These are phyloP conservation scores for Pterocarpus macrocarpus DNA, from an alignment of 306 rosid genomes.

Conservation along the genomic window DNA sequence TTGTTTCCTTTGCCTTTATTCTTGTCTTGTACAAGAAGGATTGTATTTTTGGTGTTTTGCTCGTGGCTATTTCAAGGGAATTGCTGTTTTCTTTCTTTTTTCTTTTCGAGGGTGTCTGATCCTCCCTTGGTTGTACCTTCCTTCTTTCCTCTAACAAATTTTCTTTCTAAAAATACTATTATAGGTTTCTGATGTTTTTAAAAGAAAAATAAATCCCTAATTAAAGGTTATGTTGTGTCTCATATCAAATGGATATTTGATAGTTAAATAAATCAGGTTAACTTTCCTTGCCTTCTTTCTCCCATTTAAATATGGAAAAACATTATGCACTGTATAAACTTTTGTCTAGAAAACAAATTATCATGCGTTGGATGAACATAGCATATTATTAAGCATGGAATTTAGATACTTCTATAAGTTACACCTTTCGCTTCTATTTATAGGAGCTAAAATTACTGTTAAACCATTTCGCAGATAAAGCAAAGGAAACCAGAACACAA, in stretches of 20 bases:
- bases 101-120: neutral
- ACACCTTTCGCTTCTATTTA: slow-evolving; percentile 17
- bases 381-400: neutral
- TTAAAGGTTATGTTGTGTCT: neutral
- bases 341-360: neutral
- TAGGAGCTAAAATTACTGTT: slow-evolving; percentile 38
- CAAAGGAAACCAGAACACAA: slow-evolving; percentile 82
- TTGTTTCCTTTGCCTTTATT: neutral
- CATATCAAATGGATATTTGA: neutral
- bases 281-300: neutral
- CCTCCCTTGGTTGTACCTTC: neutral
- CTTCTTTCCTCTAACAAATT: neutral
- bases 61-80: neutral
- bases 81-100: neutral
- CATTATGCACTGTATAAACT: neutral
- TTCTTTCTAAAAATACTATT: neutral
- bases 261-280: slow-evolving; percentile 17
- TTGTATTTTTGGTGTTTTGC: neutral
- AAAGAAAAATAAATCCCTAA: neutral
- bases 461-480: slow-evolving; percentile 72
- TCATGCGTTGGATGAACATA: neutral
- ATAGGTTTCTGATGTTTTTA: neutral
- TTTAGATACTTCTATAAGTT: neutral
- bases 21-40: neutral
- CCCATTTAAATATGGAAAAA: slow-evolving; percentile 12